Conservation (phyloP, 1,284 basidiomycete species). For the Ceratobasidium sp. region DNA sequence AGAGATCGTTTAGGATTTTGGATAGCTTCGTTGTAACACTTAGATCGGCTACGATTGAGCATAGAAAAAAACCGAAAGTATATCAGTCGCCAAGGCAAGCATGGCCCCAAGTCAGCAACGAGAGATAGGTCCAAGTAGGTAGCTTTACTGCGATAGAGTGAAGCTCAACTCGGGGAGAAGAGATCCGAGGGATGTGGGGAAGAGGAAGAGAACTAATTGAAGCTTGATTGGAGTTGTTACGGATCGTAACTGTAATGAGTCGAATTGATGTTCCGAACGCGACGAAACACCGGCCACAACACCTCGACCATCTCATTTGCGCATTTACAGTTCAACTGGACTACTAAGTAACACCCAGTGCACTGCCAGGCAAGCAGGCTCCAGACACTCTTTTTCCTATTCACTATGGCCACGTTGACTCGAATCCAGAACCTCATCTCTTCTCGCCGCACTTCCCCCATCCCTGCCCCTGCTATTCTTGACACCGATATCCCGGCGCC, state of each 20-base stretch:
- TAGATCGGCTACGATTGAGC: too few species aligned
- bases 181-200: conserved; percentile 29
- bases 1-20: too few species aligned
- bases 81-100: too few species aligned
- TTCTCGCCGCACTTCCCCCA: conserved; percentile 26
- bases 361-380: conserved; percentile 7
- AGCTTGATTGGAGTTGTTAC: conserved; percentile 11
- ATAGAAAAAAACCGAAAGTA: too few species aligned
- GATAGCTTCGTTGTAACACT: too few species aligned
- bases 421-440: conserved; percentile 39
- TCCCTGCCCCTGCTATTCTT: conserved; percentile 43
- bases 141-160: not conserved
- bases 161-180: not conserved
- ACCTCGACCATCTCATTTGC: conserved; percentile 36
- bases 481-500: conserved; percentile 52
- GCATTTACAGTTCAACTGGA: not conserved
- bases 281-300: conserved; percentile 22
- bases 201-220: conserved; percentile 11
- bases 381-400: conserved; percentile 3
- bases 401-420: conserved; percentile 34
- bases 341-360: conserved; percentile 16
- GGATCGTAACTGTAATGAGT: conserved; percentile 34
- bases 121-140: too few species aligned
- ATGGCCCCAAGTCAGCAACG: too few species aligned
- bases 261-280: conserved; percentile 20